Conservation (phyloP, 352 stramenopile genomes). For the Phytophthora pluvialis region DNA sequence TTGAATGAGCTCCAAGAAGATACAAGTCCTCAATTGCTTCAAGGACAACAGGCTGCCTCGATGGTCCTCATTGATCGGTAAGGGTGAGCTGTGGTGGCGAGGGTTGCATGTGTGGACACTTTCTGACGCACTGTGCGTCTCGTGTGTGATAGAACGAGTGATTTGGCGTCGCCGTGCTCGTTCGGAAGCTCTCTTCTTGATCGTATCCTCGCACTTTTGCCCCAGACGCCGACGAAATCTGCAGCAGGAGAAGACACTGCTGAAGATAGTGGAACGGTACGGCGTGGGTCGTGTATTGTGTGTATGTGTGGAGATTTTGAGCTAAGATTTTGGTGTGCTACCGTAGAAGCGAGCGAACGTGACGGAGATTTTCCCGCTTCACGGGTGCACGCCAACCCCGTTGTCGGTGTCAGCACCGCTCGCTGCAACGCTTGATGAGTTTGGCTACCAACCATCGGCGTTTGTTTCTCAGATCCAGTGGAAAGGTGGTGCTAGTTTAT, state of each 20-base stretch:
- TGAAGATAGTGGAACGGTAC: constrained; percentile 21
- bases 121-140: neutral
- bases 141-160: constrained; percentile 49
- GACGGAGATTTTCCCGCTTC: constrained; percentile 73
- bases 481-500: constrained; percentile 73
- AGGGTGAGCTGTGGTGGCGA: constrained; percentile 1
- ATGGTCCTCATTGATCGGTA: constrained; percentile 78
- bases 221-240: constrained; percentile 46
- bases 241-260: constrained; percentile 20
- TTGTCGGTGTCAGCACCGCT: constrained; percentile 30
- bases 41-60: constrained; percentile 54
- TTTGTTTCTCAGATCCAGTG: constrained; percentile 73
- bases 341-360: constrained; percentile 55
- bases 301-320: neutral
- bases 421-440: constrained; percentile 7
- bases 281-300: neutral
- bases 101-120: neutral
- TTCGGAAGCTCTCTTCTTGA: constrained; percentile 77
- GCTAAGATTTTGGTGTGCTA: constrained; percentile 5
- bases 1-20: constrained; percentile 68
- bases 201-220: constrained; percentile 65
- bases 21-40: constrained; percentile 35
- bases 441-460: constrained; percentile 43
- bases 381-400: constrained; percentile 64
- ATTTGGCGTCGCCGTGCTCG: constrained; percentile 67